Evolutionary conservation across 139 green algal species (phyloP).

Genomic region (Coelastrella sp.): DNA sequence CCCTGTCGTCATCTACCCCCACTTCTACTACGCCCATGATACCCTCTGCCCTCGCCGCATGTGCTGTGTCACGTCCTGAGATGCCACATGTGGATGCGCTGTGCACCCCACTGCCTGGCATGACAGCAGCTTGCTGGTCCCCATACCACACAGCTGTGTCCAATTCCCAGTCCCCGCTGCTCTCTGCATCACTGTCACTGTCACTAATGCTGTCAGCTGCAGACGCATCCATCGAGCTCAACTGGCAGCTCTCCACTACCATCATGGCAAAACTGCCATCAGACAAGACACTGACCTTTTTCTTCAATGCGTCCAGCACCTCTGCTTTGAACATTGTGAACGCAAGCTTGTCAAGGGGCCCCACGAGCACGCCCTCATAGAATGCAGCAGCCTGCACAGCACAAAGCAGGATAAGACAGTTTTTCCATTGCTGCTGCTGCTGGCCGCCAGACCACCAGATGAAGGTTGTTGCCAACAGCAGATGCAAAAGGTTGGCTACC

Average conservation of each 20-base stretch:
- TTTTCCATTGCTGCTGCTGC: not conserved
- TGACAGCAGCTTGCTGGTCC: conserved; percentile 22
- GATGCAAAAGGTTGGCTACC: too few relatives aligned
- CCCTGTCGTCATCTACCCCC: conserved; percentile 29
- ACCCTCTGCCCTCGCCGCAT: not conserved
- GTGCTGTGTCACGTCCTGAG: conserved; percentile 8
- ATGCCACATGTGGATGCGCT: not conserved
- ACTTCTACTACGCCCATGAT: conserved; percentile 50
- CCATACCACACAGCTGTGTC: conserved; percentile 35
- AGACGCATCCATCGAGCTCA: not conserved
- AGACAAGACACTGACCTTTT: conserved; percentile 6
- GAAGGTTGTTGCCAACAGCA: not conserved
- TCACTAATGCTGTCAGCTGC: not conserved
- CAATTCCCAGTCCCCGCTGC: not conserved
- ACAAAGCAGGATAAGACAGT: not conserved
- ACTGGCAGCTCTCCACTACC: conserved; percentile 37
- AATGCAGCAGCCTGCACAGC: conserved; percentile 29
- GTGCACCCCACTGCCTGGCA: not conserved
- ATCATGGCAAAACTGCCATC: conserved; percentile 48
- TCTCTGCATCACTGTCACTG: not conserved
- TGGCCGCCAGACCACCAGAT: not conserved
- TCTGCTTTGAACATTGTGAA: conserved; percentile 55
- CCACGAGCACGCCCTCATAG: conserved; percentile 24
- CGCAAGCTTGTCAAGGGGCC: conserved; percentile 33
- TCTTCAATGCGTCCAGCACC: conserved; percentile 47